Evolutionary conservation across 2,329 filamentous ascomycete species (phyloP).

Genomic region (Monilinia fructicola): DNA sequence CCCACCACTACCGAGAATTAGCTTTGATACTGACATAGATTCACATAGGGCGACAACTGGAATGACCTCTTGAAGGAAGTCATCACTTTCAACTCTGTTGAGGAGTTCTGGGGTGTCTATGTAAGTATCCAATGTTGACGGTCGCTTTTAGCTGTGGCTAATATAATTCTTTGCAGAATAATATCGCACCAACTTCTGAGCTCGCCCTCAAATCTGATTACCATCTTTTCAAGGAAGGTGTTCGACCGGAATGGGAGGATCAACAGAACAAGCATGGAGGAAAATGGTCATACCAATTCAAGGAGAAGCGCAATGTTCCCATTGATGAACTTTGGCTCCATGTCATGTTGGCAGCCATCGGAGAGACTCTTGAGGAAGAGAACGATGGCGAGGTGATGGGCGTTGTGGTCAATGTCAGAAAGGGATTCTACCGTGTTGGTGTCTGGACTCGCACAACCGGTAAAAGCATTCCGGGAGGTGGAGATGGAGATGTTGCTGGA

Average conservation of each 20-base stretch:
- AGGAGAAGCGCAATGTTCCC: slow-evolving; percentile 87
- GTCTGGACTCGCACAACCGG: slow-evolving; percentile 96
- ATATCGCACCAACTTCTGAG: slow-evolving; percentile 94
- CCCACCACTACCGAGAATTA: background rate
- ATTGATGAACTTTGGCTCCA: slow-evolving; percentile 97
- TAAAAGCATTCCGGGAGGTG: slow-evolving; percentile 75
- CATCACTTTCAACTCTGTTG: slow-evolving; percentile 96
- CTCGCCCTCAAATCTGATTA: slow-evolving; percentile 98
- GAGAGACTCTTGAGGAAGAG: slow-evolving; percentile 97
- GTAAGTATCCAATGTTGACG: slow-evolving; percentile 56
- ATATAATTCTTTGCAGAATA: slow-evolving; percentile 66
- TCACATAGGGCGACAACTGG: slow-evolving; percentile 86
- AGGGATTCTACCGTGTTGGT: slow-evolving; percentile 96
- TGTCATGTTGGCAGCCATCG: slow-evolving; percentile 93
- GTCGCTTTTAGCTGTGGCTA: slow-evolving; percentile 12
- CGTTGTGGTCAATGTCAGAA: slow-evolving; percentile 97
- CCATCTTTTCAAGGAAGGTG: slow-evolving; percentile 97
- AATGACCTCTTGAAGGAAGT: slow-evolving; percentile 97
- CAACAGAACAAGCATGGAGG: slow-evolving; percentile 98
- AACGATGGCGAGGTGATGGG: slow-evolving; percentile 98
- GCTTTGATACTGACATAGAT: slow-evolving; percentile 32
- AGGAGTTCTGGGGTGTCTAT: slow-evolving; percentile 99
- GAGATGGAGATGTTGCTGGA: slow-evolving; percentile 68
- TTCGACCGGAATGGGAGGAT: slow-evolving; percentile 98
- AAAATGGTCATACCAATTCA: slow-evolving; percentile 98